These are phyloP conservation scores for Colletotrichum sp. DNA, from an alignment of 2,329 filamentous ascomycete species.

Conservation along the genomic window DNA sequence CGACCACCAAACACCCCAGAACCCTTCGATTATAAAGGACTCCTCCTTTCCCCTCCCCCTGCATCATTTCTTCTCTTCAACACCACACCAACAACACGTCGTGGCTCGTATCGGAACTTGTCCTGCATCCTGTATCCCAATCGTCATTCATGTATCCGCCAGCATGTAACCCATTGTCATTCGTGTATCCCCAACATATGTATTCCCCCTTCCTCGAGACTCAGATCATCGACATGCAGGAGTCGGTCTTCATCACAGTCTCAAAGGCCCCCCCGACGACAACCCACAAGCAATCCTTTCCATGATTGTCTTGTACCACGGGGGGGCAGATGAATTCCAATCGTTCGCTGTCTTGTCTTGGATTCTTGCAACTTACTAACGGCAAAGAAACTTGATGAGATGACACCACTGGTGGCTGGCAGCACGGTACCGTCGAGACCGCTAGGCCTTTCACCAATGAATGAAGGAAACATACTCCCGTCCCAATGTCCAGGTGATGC, in stretches of 20 bases:
- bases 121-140: background rate
- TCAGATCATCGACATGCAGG: background rate
- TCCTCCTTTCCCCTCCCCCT: background rate
- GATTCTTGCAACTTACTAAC: background rate
- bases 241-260: background rate
- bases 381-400: background rate
- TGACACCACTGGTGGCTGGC: background rate
- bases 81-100: background rate
- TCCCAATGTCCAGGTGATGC: background rate
- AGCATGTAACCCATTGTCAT: background rate
- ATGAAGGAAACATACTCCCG: background rate
- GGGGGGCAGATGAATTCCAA: background rate
- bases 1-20: background rate
- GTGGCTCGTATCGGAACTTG: background rate
- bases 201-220: background rate
- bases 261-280: background rate
- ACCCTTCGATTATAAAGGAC: background rate
- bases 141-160: background rate
- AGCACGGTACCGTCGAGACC: background rate
- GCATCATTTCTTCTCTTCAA: background rate
- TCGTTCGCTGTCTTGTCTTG: background rate
- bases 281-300: background rate
- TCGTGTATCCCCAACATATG: background rate
- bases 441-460: background rate
- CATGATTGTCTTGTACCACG: background rate